Evolutionary conservation across 2,329 filamentous ascomycete species (phyloP), one percentile per base, ranked within the genome.

Genomic region (Xylariales sp.): DNA sequence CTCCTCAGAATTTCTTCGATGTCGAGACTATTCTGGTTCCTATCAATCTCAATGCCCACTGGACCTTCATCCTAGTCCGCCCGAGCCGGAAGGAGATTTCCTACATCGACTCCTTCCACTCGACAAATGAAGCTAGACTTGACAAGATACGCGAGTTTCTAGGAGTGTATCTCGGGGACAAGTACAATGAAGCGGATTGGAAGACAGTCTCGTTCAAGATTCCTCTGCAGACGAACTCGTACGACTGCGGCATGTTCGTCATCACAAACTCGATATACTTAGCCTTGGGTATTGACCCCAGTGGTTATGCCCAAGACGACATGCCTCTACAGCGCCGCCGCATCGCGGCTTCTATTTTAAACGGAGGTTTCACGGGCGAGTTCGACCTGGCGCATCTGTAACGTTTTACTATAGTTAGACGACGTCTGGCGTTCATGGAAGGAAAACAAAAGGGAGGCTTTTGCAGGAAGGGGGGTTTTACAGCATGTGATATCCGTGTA

Each of bases 161-260:
- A 5, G 56, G 67, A 44, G 63, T 70, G 24, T 70, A 83, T 36
- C 63, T 88, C 5, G 60, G 60, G 13, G 61, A 72, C 4, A 58
- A 61, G 5, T 88, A 74, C 50, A 53, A 69, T 3, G 63, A 65
- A 12, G 60, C 62, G 2, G 80, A 85, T 28, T 90, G 85, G 85
- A 65, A 57, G 17, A 62, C 68, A 2, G 61, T 74, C 6, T 55
- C 61, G n/a, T 66, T 72, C 30, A 57, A 60, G 13, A 76, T 74
- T 24, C 71, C 76, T 0, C 50, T 46, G 3, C 85, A 90, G 56
- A 67, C 62, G 18, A 90, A 90, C 52, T 72, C 73, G 2, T 78
- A 74, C 52, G 86, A 90, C 55, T 90, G 86, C 48, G 86, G 86
- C n/a, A 76, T 88, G 4, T 87, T 88, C 55, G 77, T 82, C 12